phyloP scores from a whole-genome alignment of 2,329 filamentous ascomycete genomes.

The Exophiala alcalophila region DNA sequence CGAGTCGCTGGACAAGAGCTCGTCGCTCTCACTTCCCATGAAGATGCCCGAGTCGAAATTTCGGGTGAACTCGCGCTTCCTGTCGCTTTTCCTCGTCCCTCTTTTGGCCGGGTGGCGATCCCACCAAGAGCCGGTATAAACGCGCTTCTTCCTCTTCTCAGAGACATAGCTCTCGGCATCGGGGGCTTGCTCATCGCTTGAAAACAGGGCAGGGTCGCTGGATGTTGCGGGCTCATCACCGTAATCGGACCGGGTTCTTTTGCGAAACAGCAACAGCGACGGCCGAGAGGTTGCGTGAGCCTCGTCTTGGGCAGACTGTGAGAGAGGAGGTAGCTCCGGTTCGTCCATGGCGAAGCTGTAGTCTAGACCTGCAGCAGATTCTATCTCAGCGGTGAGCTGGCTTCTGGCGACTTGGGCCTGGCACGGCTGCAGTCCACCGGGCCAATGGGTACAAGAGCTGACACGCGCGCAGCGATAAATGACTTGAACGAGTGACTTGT shows the following conservation, averaged over 20 bases:
- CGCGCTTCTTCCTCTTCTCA: slow-evolving; percentile 28
- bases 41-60: slow-evolving; percentile 48
- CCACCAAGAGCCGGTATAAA: slow-evolving; percentile 29
- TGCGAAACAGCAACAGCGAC: slow-evolving; percentile 30
- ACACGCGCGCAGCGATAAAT: no score
- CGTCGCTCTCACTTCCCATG: slow-evolving; percentile 46
- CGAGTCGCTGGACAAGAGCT: slow-evolving; percentile 37
- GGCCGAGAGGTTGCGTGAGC: slow-evolving; percentile 5
- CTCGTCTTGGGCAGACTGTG: slow-evolving; percentile 4
- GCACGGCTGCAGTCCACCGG: no score
- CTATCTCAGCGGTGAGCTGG: no score
- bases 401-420: no score
- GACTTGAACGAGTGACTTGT: no score
- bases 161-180: slow-evolving; percentile 42
- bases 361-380: no score
- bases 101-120: slow-evolving; percentile 18
- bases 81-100: slow-evolving; percentile 32
- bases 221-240: slow-evolving; percentile 26
- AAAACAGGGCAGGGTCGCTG: slow-evolving; percentile 46
- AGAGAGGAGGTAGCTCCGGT: slow-evolving; percentile 20
- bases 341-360: slow-evolving; percentile 23
- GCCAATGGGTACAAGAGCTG: no score
- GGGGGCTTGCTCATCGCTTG: slow-evolving; percentile 47
- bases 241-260: slow-evolving; percentile 36
- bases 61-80: slow-evolving; percentile 44